Evolutionary conservation across 2,329 filamentous ascomycete species (phyloP), one percentile per base, ranked within the genome.

Genomic region (Beauveria scarabaeidicola): DNA sequence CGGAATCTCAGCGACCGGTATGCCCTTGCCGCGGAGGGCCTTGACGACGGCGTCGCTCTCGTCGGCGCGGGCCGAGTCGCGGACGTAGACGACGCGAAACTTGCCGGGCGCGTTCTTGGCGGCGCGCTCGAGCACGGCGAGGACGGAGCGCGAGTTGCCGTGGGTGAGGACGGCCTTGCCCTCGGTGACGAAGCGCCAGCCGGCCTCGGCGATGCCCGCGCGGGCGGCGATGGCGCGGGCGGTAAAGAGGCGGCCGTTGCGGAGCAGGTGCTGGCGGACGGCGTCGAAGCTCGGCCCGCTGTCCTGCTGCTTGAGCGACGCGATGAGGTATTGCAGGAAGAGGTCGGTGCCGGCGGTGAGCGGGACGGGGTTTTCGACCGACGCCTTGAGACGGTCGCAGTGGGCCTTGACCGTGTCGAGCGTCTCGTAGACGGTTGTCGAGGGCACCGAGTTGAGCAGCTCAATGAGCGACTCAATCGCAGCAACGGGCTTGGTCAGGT

Each of bases 401-500:
- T 94, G 87, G 51, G 81, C 83, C 69, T 87, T 86, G 63, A 97
- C 83, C 50, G 92, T 84, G 66, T 93, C 88, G 70, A 97, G 88
- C 40, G 93, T 97, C 78, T 99, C 94, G 75, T 89, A 93, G 67
- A 96, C 90, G 61, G 94, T 99, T 23, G 87, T 89, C 7, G 91
- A 87, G 63, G 87, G 86, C 50, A 87, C 89, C 64, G 88, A 82
- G 69, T 88, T 87, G 61, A 97, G 88, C 62, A 94, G 87, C 69
- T 88, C 85, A 66, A 97, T 94, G 61, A 99, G 82, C 29, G 91
- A 87, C 76, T 96, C 90, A 70, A 96, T 96, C 61, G 92, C 91
- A 21, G 94, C 94, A 59, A 99, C 90, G 63, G 94, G 92, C 84
- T 96, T 97, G 40, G 93, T 97, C 57, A 97, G 82, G 63, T 96